Percentiles rank a stretch among this genome's conserved stretches.
phyloP scores from a whole-genome alignment of 371 early-diverging fungal genomes.

The Mortierella polycephala region DNA sequence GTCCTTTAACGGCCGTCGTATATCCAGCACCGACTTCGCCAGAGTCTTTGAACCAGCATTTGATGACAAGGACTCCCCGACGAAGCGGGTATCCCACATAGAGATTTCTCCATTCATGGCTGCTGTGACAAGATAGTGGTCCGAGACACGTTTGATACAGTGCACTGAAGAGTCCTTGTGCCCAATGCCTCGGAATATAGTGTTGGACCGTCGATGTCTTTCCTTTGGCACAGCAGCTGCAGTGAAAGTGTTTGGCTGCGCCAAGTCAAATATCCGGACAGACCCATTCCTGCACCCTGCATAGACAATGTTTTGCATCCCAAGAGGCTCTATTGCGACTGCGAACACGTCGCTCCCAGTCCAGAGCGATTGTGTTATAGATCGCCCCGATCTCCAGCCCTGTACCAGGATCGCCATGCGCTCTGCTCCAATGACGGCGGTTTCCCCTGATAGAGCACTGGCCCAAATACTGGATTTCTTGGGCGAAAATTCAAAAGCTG shows the following conservation, averaged over 20 bases:
- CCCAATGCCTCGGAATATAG: slow-evolving; percentile 30
- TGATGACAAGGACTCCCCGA: neutral
- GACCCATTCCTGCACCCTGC: slow-evolving; percentile 49
- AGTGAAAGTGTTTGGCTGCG: slow-evolving; percentile 8
- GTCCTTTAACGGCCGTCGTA: slow-evolving; percentile 21
- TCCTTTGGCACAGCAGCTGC: neutral
- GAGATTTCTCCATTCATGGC: slow-evolving; percentile 52
- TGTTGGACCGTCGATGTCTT: slow-evolving; percentile 1
- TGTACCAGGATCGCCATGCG: slow-evolving; percentile 9
- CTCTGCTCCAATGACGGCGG: slow-evolving; percentile 30
- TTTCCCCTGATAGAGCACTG: slow-evolving; percentile 16
- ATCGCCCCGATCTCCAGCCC: slow-evolving; percentile 25
- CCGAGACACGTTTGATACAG: slow-evolving; percentile 31
- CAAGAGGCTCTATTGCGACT: slow-evolving; percentile 27
- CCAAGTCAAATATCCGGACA: slow-evolving; percentile 37
- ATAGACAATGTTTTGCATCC: slow-evolving; percentile 29
- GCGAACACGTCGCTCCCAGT: slow-evolving; percentile 52
- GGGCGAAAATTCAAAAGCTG: slow-evolving; percentile 5
- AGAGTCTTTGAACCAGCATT: neutral
- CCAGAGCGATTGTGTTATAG: slow-evolving; percentile 4
- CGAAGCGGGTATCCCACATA: slow-evolving; percentile 50
- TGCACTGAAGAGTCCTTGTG: slow-evolving; percentile 39
- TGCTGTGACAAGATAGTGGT: slow-evolving; percentile 37
- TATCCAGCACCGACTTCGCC: slow-evolving; percentile 27
- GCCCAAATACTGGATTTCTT: slow-evolving; percentile 42